Percentiles rank a stretch among this genome's conserved stretches.
phyloP scores from a whole-genome alignment of 1,284 basidiomycete genomes.

The Anthracocystis walkeri region DNA sequence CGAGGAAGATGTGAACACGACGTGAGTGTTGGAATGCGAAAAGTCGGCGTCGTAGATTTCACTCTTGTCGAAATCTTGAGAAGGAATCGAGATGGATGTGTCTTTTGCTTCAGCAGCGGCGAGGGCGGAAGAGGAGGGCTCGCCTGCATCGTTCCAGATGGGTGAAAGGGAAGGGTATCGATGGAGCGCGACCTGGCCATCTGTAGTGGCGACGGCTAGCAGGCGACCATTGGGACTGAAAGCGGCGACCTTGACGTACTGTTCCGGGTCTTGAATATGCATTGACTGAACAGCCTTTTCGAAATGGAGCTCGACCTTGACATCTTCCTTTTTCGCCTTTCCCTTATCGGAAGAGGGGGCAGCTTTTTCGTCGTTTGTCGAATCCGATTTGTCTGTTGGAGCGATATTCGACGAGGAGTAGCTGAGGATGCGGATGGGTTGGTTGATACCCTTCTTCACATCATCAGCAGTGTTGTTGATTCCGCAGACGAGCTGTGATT shows the following conservation, averaged over 20 bases:
- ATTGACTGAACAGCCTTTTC: slow-evolving; percentile 36
- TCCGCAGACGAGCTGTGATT: slow-evolving; percentile 53
- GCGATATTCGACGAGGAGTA: slow-evolving; percentile 23
- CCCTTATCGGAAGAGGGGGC: slow-evolving; percentile 21
- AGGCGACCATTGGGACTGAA: slow-evolving; percentile 60
- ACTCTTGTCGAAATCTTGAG: slow-evolving; percentile 50
- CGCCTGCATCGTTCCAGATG: slow-evolving; percentile 45
- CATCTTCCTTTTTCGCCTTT: slow-evolving; percentile 24
- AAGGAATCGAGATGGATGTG: slow-evolving; percentile 44
- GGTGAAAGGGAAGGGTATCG: slow-evolving; percentile 56
- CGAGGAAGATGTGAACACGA: slow-evolving; percentile 57
- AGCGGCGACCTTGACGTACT: slow-evolving; percentile 52
- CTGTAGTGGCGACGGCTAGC: slow-evolving; percentile 60
- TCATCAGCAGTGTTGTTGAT: slow-evolving; percentile 57
- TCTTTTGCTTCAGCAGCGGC: slow-evolving; percentile 45
- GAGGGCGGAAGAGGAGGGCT: slow-evolving; percentile 28
- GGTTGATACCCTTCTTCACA: slow-evolving; percentile 49
- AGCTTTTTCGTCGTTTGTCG: slow-evolving; percentile 2
- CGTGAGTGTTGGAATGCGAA: slow-evolving; percentile 58
- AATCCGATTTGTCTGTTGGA: background rate
- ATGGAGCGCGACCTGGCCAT: slow-evolving; percentile 60
- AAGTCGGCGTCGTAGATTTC: slow-evolving; percentile 67
- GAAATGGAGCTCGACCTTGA: slow-evolving; percentile 33
- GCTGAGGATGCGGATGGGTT: slow-evolving; percentile 58
- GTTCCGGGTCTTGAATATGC: slow-evolving; percentile 55